phyloP scores from a whole-genome alignment of 345 rosid genomes.

The Rhizophora mangle region DNA sequence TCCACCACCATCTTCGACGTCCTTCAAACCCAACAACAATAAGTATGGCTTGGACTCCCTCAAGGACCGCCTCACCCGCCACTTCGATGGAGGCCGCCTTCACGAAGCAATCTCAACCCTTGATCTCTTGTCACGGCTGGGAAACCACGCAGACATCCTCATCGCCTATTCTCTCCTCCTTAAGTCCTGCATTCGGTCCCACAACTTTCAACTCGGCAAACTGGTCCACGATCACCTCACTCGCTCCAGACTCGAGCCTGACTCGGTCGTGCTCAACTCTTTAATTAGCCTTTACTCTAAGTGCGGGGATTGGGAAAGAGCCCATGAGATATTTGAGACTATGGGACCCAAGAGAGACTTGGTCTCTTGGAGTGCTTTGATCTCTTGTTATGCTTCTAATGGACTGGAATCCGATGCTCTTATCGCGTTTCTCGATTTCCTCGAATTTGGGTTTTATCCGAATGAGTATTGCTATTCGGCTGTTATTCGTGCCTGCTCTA shows the following conservation, averaged over 20 bases:
- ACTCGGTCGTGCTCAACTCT: slow-evolving; percentile 59
- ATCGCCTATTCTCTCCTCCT: slow-evolving; percentile 63
- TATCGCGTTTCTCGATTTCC: slow-evolving; percentile 42
- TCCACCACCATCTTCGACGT: slow-evolving; percentile 7
- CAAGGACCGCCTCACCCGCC: slow-evolving; percentile 39
- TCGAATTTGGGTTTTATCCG: slow-evolving; percentile 53
- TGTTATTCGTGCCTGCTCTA: slow-evolving; percentile 57
- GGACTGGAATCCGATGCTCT: slow-evolving; percentile 43
- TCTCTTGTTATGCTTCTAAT: slow-evolving; percentile 57
- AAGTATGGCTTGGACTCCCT: slow-evolving; percentile 8
- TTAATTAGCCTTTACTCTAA: slow-evolving; percentile 69
- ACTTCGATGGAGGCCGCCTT: slow-evolving; percentile 54
- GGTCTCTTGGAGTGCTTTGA: slow-evolving; percentile 77
- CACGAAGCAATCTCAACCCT: slow-evolving; percentile 54
- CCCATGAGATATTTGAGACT: slow-evolving; percentile 39
- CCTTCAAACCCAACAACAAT: slow-evolving; percentile 12
- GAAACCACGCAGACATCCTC: slow-evolving; percentile 47
- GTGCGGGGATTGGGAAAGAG: slow-evolving; percentile 45
- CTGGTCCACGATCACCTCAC: slow-evolving; percentile 45
- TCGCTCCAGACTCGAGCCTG: slow-evolving; percentile 42
- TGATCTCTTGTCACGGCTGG: slow-evolving; percentile 39
- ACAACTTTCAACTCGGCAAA: slow-evolving; percentile 51
- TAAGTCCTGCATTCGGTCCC: slow-evolving; percentile 66
- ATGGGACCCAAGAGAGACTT: slow-evolving; percentile 58
- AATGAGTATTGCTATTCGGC: slow-evolving; percentile 67